Evolutionary conservation across 192 early-diverging fungal genomes (phyloP).

Genomic region (Umbelopsis isabellina): DNA sequence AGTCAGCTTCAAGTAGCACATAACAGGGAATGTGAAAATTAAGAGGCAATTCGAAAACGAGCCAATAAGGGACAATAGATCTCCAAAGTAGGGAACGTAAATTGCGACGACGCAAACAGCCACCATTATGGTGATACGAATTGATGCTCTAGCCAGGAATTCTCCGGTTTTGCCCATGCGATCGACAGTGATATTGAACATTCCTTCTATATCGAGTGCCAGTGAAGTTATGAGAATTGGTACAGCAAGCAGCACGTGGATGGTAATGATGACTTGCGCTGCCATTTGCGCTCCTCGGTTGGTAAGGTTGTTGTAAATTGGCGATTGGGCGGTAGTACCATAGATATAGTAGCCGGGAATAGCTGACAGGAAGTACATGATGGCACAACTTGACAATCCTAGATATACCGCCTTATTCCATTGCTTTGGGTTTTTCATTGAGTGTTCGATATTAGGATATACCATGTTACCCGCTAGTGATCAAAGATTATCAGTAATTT

Average conservation of each 20-base stretch:
- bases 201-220: slow-evolving; percentile 64
- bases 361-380: slow-evolving; percentile 69
- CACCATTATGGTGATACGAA: slow-evolving; percentile 58
- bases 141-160: slow-evolving; percentile 51
- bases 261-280: slow-evolving; percentile 71
- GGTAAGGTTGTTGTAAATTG: slow-evolving; percentile 69
- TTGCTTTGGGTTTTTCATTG: slow-evolving; percentile 70
- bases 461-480: slow-evolving; percentile 66
- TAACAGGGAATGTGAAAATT: slow-evolving; percentile 73
- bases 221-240: slow-evolving; percentile 78
- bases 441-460: slow-evolving; percentile 77
- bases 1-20: slow-evolving; percentile 73
- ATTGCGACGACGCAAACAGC: slow-evolving; percentile 61
- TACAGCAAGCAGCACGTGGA: slow-evolving; percentile 78
- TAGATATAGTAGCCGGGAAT: slow-evolving; percentile 74
- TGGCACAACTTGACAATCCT: slow-evolving; percentile 60
- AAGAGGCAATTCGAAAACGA: slow-evolving; percentile 70
- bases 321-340: slow-evolving; percentile 62
- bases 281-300: slow-evolving; percentile 58
- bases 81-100: slow-evolving; percentile 76
- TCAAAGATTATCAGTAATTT: not conserved
- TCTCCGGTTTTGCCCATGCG: slow-evolving; percentile 46
- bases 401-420: slow-evolving; percentile 65
- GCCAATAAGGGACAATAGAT: slow-evolving; percentile 77
- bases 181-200: slow-evolving; percentile 49